Conservation (phyloP, 768 basidiomycete genomes). For the Agaricus blazei region DNA sequence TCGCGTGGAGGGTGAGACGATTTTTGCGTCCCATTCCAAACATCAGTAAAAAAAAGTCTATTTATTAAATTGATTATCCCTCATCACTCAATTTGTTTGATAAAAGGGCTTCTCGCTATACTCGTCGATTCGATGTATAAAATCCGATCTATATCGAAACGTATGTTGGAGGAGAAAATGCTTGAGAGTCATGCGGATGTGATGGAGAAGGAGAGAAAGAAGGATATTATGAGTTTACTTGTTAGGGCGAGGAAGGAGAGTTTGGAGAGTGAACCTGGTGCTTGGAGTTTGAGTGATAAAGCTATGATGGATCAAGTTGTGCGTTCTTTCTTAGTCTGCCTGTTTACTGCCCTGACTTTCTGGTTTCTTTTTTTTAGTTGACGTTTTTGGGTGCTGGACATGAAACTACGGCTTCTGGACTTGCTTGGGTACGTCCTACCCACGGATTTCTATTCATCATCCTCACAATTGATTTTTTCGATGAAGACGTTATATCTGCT, state of each 20-base stretch:
- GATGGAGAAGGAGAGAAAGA: slow-evolving; percentile 35
- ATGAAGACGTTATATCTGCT: slow-evolving; percentile 38
- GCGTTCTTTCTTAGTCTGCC: slow-evolving; percentile 9
- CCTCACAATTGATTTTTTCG: too few relatives aligned
- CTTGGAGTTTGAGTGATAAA: slow-evolving; percentile 39
- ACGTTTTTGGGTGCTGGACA: slow-evolving; percentile 39
- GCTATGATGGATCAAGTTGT: slow-evolving; percentile 52
- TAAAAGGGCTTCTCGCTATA: slow-evolving; percentile 15
- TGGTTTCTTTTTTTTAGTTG: slow-evolving; percentile 19
- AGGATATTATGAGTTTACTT: slow-evolving; percentile 49
- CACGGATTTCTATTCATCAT: too few relatives aligned
- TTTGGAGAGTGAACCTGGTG: slow-evolving; percentile 23
- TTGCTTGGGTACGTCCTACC: slow-evolving; percentile 31
- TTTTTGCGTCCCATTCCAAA: not conserved
- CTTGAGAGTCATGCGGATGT: slow-evolving; percentile 25
- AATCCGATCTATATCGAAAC: slow-evolving; percentile 33
- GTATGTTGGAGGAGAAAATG: slow-evolving; percentile 38
- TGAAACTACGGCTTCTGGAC: slow-evolving; percentile 34
- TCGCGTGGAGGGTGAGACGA: not conserved
- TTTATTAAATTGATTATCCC: slow-evolving; percentile 14
- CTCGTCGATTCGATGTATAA: slow-evolving; percentile 32
- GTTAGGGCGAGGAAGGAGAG: slow-evolving; percentile 38
- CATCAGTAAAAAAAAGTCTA: not conserved
- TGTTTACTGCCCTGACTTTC: not conserved
- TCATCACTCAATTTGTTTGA: not conserved